Percentiles rank a stretch among this genome's conserved stretches.
Conservation (phyloP, 148 eudicot genomes). For the Nepenthes gracilis region DNA sequence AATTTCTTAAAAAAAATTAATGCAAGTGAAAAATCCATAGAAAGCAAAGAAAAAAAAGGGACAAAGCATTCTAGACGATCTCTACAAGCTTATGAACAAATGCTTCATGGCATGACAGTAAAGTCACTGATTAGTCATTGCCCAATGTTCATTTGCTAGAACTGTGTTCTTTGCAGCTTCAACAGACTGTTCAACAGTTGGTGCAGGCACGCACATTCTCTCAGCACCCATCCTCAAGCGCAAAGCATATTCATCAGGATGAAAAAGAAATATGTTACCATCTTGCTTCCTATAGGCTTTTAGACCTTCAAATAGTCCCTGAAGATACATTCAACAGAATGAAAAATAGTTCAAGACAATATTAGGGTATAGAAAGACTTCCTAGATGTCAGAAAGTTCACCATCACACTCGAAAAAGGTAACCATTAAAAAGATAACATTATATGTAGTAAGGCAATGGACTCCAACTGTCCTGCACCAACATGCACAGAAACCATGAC, state of each 20-base stretch:
- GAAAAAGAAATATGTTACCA: constrained; percentile 75
- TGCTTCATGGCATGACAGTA: neutral
- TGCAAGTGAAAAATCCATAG: too few relatives aligned
- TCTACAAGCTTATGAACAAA: too few relatives aligned
- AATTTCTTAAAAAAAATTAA: too few relatives aligned
- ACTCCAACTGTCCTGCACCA: too few relatives aligned
- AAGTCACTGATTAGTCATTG: constrained; percentile 12
- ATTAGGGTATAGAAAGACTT: neutral
- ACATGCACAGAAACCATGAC: too few relatives aligned
- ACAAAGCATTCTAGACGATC: too few relatives aligned
- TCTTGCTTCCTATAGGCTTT: constrained; percentile 81
- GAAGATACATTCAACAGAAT: constrained; percentile 4
- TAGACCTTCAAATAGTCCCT: constrained; percentile 96
- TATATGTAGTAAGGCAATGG: too few relatives aligned
- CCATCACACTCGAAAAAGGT: too few relatives aligned
- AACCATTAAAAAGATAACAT: too few relatives aligned
- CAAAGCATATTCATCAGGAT: constrained; percentile 82
- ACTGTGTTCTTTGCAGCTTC: constrained; percentile 88
- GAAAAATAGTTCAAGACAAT: neutral
- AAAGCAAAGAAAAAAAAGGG: too few relatives aligned
- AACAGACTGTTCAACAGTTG: constrained; percentile 80
- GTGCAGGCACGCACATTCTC: constrained; percentile 98
- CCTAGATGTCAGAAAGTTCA: too few relatives aligned
- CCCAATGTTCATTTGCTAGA: constrained; percentile 91
- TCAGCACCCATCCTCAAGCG: constrained; percentile 84